phyloP scores from a whole-genome alignment of 306 rosid genomes.

The Urtica urens region DNA sequence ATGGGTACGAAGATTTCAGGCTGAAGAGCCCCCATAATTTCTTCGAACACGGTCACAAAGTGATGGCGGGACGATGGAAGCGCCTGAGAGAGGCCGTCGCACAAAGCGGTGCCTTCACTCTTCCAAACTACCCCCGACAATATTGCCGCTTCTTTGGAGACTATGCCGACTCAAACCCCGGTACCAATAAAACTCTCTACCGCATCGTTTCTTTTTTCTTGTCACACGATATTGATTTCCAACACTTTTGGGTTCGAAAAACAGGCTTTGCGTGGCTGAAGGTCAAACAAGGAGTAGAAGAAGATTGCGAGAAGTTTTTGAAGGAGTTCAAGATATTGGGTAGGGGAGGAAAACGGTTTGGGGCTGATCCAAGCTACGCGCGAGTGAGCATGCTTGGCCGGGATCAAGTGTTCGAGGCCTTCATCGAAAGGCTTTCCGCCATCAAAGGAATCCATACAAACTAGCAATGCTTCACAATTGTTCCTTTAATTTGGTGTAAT shows the following conservation, averaged over 20 bases:
- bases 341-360: slow-evolving; percentile 57
- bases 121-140: slow-evolving; percentile 23
- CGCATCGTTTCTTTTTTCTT: too few relatives aligned
- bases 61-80: slow-evolving; percentile 58
- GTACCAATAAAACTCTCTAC: slow-evolving; percentile 15
- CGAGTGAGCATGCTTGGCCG: slow-evolving; percentile 47
- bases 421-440: slow-evolving; percentile 34
- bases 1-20: slow-evolving; percentile 33
- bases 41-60: slow-evolving; percentile 26
- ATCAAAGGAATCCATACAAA: slow-evolving; percentile 12
- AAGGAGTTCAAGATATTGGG: slow-evolving; percentile 26
- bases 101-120: slow-evolving; percentile 24
- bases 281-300: slow-evolving; percentile 33
- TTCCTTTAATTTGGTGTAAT: too few relatives aligned
- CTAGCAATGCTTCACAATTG: too few relatives aligned
- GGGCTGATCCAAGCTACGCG: slow-evolving; percentile 27
- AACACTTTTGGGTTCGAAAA: background rate
- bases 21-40: slow-evolving; percentile 27
- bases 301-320: slow-evolving; percentile 31
- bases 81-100: slow-evolving; percentile 29
- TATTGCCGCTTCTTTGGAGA: slow-evolving; percentile 43
- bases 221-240: background rate
- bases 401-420: slow-evolving; percentile 31
- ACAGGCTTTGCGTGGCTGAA: slow-evolving; percentile 76
- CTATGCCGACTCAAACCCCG: slow-evolving; percentile 36